Evolutionary conservation across 345 rosid species (phyloP).

Genomic region (Brassica cretica): DNA sequence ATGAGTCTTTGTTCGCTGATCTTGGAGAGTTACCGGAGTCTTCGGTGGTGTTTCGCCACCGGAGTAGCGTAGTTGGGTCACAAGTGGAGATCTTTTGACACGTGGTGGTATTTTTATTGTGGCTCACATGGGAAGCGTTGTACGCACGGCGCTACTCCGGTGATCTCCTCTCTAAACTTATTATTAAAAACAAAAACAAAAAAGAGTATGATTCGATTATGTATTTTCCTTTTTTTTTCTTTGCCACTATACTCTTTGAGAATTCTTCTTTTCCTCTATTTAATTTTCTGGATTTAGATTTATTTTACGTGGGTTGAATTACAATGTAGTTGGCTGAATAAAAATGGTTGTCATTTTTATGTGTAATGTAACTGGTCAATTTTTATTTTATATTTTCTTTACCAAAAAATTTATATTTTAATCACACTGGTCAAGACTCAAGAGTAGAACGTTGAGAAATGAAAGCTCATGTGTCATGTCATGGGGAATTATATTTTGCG

Average conservation of each 20-base stretch:
- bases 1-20: constrained; percentile 93
- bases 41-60: constrained; percentile 71
- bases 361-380: constrained; percentile 10
- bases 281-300: not conserved
- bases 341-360: constrained; percentile 16
- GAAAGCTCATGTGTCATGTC: constrained; percentile 4
- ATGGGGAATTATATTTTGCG: not conserved
- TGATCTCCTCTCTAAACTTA: constrained; percentile 10
- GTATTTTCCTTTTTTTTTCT: not conserved
- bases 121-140: constrained; percentile 38
- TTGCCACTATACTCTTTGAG: constrained; percentile 17
- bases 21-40: constrained; percentile 99
- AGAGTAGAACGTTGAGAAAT: not conserved
- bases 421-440: not conserved
- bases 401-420: too few species aligned
- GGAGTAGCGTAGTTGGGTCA: constrained; percentile 55
- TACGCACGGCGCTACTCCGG: constrained; percentile 27
- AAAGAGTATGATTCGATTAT: constrained; percentile 22
- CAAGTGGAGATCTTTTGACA: constrained; percentile 73
- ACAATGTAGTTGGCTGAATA: constrained; percentile 26
- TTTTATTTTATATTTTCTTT: not conserved
- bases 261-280: not conserved
- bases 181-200: not conserved
- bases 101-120: constrained; percentile 30
- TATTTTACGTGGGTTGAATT: not conserved